These are phyloP conservation scores for Auricularia cornea DNA, from an alignment of 768 basidiomycete genomes.

Conservation along the genomic window DNA sequence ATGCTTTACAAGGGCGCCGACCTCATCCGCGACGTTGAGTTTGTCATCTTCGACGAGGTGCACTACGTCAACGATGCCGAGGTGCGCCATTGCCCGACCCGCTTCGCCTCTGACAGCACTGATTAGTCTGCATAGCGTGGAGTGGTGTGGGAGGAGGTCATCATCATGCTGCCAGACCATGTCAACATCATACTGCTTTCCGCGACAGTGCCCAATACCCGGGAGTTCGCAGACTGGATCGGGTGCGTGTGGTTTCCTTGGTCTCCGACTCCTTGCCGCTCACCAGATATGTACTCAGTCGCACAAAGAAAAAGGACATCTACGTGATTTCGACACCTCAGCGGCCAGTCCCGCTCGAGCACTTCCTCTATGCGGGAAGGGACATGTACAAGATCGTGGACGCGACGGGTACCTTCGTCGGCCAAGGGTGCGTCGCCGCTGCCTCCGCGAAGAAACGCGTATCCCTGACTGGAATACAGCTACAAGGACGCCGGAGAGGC, in stretches of 20 bases:
- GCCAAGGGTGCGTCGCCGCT: conserved; percentile 51
- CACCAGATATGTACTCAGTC: conserved; percentile 36
- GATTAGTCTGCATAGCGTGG: conserved; percentile 57
- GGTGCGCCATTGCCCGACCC: conserved; percentile 35
- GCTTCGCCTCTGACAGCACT: neutral
- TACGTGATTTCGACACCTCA: conserved; percentile 97
- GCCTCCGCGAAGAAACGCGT: neutral
- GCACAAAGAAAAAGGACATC: conserved; percentile 98
- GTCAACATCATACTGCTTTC: conserved; percentile 95
- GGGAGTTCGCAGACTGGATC: conserved; percentile 98
- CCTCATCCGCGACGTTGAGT: conserved; percentile 96
- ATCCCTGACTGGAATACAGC: conserved; percentile 29
- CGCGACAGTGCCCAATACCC: conserved; percentile 95
- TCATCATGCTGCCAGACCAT: conserved; percentile 99
- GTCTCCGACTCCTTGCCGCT: neutral
- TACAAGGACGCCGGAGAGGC: conserved; percentile 89
- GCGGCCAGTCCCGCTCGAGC: conserved; percentile 93
- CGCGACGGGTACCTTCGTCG: conserved; percentile 61
- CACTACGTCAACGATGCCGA: conserved; percentile 99
- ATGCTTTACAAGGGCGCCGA: conserved; percentile 99
- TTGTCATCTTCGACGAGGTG: conserved; percentile 99
- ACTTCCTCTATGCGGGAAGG: conserved; percentile 90
- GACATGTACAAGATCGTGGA: conserved; percentile 92
- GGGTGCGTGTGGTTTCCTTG: conserved; percentile 68
- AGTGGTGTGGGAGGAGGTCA: conserved; percentile 99